Base-by-base conservation (phyloP, 2,329 filamentous ascomycete genomes). In the Colletotrichum godetiae region DNA sequence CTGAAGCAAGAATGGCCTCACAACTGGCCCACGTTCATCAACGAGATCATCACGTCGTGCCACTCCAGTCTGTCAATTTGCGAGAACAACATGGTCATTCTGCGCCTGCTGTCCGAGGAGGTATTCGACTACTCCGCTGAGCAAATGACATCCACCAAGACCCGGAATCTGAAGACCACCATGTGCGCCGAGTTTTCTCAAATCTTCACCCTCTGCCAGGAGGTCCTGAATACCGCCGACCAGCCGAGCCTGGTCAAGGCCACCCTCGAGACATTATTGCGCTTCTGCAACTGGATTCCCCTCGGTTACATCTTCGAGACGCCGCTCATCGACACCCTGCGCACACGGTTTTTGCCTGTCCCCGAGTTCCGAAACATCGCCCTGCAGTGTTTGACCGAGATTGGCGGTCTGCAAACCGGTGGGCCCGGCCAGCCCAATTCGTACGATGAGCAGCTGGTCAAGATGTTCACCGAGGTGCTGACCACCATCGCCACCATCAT, bases 1-100 rank as follows among this genome's bases (percentile, higher is more conserved):
- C 88, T 99, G 81, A 99, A 99, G 89, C 97, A 99, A 86, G 97
- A 99, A 85, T 99, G 97, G 97, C 97, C 97, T 70, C 96, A 98
- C 86, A 97, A 99, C 88, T 99, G 97, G 97, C 97, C 97, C 12
- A 98, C 95, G 24, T 99, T 99, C 85, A 98, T 99, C 89, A 98
- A 98, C 88, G 97, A 99, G 87, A 99, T 99, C 84, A 95, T 99
- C 79, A 93, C 95, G 27, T 96, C 97, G 68, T 98, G 95, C 85
- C 95, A 97, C 82, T 96, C 94, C 77, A 98, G 94, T 84, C 88
- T 99, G 67, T 97, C 96, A 49, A 97, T 99, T 79, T 99, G 97
- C 90, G 97, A 99, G 86, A 99, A 99, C 88, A 99, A 99, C 88
- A 99, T 99, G 97, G 95, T 94, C 76, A 98, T 99, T 78, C 90